Percentiles rank a stretch among this genome's conserved stretches.
These are phyloP conservation scores for Oenanthe javanica DNA, from an alignment of 140 eudicot genomes.

Conservation along the genomic window DNA sequence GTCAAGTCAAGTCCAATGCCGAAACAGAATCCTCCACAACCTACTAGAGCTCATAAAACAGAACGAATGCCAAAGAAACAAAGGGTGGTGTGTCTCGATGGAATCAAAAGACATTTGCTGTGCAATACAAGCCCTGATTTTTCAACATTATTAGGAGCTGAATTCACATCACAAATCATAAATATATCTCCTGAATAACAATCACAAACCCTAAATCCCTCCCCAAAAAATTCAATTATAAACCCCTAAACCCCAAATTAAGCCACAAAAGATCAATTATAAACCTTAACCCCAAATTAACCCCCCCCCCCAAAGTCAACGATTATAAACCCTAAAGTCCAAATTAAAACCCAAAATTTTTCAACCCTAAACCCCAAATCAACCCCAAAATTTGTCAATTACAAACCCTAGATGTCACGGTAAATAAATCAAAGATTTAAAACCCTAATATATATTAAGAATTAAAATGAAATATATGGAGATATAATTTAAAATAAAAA, in stretches of 20 bases:
- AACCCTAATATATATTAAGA: too few species aligned
- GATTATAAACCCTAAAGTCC: too few species aligned
- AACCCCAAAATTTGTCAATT: too few species aligned
- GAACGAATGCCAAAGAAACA: conserved; percentile 38
- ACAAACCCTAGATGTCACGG: too few species aligned
- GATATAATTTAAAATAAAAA: too few species aligned
- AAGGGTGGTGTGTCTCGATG: conserved; percentile 36
- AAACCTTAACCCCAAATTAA: neutral
- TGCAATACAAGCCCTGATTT: conserved; percentile 8
- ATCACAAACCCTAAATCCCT: neutral
- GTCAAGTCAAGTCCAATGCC: conserved; percentile 67
- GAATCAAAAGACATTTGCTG: conserved; percentile 78
- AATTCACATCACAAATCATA: neutral
- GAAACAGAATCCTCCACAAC: conserved; percentile 37
- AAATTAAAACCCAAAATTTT: too few species aligned
- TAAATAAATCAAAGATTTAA: too few species aligned
- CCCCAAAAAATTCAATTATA: neutral
- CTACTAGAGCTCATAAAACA: conserved; percentile 63
- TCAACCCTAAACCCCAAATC: too few species aligned
- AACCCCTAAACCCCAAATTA: neutral
- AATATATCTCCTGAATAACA: neutral
- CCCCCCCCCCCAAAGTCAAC: neutral
- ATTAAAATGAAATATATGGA: too few species aligned
- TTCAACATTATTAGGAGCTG: conserved; percentile 10
- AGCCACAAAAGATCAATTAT: neutral